Evolutionary conservation across 805 yeast species (phyloP), one percentile per base, ranked within the genome.

Genomic region (Cyberlindnera euphorbiiphila): DNA sequence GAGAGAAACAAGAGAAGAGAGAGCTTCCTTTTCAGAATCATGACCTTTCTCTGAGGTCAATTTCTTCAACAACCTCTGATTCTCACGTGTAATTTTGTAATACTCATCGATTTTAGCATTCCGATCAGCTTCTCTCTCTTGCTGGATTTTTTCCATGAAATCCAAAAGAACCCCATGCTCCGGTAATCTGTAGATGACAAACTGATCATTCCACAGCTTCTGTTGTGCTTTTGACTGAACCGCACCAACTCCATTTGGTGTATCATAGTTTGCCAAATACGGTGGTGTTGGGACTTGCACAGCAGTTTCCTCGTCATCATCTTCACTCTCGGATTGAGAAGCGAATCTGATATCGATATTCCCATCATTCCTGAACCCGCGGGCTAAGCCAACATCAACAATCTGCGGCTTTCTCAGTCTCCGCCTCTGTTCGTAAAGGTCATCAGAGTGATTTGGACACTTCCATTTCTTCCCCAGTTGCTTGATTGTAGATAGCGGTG

Each of bases 401-500:
- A 71, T 61, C 5, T 68, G 60, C 30, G 76, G 76, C 46, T 70
- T 73, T 47, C 68, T 72, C 47, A 73, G 67, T 52, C 71, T 66
- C 35, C 87, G 62, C 36, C 60, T 50, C 39, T 69, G 62, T 11
- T 66, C 39, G 5, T 48, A 31, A 13, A 51, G 38, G 34, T 45
- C 45, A 33, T 49, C 51, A 15, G 77, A 75, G 62, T 87, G 97
- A 49, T 84, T 81, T 2, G 96, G 98, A 60, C 96, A 93, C 63
- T 76, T 79, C 98, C 96, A 91, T 58, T 81, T 85, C 30, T 69
- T 68, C 2, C 93, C 94, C 29, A 85, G 56, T 27, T 81, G 78
- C 51, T 86, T 85, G 14, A 81, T 75, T 6, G 81, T 68, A 12
- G 85, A 70, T 49, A 86, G 63, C 1, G 96, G 95, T 1, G 85